These are phyloP conservation scores for Candida michaelii DNA, from an alignment of 805 yeast species.

Conservation along the genomic window DNA sequence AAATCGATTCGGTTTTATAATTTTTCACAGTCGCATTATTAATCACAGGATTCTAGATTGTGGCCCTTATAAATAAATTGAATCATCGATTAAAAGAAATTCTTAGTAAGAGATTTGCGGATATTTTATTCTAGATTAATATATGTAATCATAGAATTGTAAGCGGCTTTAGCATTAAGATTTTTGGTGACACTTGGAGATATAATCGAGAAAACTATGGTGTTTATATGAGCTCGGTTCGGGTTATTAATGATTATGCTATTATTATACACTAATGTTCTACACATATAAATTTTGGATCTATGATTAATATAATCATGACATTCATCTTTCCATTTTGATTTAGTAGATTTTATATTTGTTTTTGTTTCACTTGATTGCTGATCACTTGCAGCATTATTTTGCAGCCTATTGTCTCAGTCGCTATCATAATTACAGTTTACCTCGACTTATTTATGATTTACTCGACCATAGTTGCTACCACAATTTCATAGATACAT, in stretches of 20 bases:
- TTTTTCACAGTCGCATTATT: constrained; percentile 10
- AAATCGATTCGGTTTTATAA: constrained; percentile 6
- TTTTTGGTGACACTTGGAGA: no score
- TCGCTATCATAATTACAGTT: no score
- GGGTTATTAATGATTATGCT: neutral
- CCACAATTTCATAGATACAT: no score
- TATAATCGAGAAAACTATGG: neutral
- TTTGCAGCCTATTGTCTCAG: no score
- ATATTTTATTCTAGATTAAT: neutral
- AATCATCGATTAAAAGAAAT: neutral
- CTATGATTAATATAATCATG: neutral
- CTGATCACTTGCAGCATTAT: no score
- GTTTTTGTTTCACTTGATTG: no score
- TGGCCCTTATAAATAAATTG: neutral
- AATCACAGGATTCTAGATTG: constrained; percentile 10
- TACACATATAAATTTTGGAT: neutral
- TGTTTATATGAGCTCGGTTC: neutral
- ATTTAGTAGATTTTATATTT: no score
- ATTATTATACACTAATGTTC: neutral
- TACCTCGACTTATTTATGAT: no score
- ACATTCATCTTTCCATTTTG: no score
- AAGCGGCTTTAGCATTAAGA: no score
- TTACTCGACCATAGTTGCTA: no score
- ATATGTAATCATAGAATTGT: neutral
- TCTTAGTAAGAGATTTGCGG: neutral